These are phyloP conservation scores for Penicillium verhagenii DNA, from an alignment of 495 filamentous ascomycete genomes.

Conservation along the genomic window DNA sequence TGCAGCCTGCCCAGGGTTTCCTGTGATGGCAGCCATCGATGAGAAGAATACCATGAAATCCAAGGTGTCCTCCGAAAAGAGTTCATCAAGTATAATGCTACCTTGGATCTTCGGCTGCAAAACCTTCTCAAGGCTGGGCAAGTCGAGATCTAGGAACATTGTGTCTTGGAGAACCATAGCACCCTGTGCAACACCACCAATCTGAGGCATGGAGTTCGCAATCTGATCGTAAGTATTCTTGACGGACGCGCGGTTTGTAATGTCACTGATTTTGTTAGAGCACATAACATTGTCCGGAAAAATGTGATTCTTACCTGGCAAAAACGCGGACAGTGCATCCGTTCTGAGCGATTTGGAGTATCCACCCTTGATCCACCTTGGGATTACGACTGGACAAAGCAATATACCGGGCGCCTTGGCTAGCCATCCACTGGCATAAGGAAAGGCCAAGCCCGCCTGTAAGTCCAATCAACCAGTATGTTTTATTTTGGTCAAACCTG, in stretches of 20 bases:
- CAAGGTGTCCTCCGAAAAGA: constrained; percentile 36
- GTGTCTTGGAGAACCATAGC: constrained; percentile 48
- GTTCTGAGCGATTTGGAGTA: constrained; percentile 13
- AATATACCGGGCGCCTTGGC: constrained; percentile 53
- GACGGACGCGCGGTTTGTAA: constrained; percentile 17
- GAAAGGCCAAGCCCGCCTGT: constrained; percentile 59
- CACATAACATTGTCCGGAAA: too few species aligned
- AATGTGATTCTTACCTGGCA: constrained; percentile 7
- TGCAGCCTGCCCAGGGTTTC: constrained; percentile 48
- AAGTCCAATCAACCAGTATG: constrained; percentile 58
- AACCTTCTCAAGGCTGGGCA: constrained; percentile 8
- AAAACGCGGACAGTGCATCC: constrained; percentile 9
- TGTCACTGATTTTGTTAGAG: constrained; percentile 14
- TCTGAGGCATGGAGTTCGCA: constrained; percentile 31
- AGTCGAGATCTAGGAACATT: constrained; percentile 26
- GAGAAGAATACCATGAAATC: constrained; percentile 45
- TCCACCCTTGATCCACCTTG: constrained; percentile 49
- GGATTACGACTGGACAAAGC: constrained; percentile 58
- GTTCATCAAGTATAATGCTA: constrained; percentile 16
- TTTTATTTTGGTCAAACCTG: constrained; percentile 36
- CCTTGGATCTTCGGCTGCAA: constrained; percentile 20
- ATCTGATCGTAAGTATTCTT: constrained; percentile 6
- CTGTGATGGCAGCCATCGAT: constrained; percentile 28
- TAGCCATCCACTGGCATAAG: constrained; percentile 55
- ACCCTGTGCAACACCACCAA: constrained; percentile 54